Base-by-base conservation (phyloP, 345 rosid species). In the Eucalyptus erythrocorys region DNA sequence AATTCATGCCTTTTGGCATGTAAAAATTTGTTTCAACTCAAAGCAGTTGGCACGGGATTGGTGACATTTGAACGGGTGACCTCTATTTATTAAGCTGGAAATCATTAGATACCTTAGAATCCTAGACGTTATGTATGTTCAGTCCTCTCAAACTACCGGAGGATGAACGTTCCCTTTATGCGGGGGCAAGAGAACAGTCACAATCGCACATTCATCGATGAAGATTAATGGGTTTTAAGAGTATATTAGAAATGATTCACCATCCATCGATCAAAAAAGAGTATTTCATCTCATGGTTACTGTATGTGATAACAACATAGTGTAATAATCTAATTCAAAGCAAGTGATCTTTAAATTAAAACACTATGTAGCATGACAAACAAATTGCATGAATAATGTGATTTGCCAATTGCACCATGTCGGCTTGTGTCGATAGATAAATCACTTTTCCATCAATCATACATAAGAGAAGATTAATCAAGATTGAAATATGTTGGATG, bases 201-300 rank as follows among this genome's bases (percentile, higher is more conserved):
- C 3, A 13, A 59, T 11, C 4, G 12, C 13, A 26, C 3, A 0
- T 10, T 5, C 6, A 3, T 19, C 3, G 1, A 26, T 26, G 14
- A 59, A 59, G 66, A 59, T 59, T 11, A 59, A 59, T 59, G 32
- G 14, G 7, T 61, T 27, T 61, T 6, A 12, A 27, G 32, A 27
- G 34, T 12, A 3, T 6, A 13, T 4, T 3, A 27, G 68, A 27
- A 27, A 61, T 4, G 4, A 27, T 61, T 12, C 32, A 30, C 32
- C 8, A 30, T 13, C 16, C 68, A 27, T 61, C 68, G 12, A 61
- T 13, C 66, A 61, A 4, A 14, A 61, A 59, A 59, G 13, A 4
- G 68, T 13, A 6, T 27, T 59, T 59, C 68, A 11, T 13, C 8
- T 6, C 0, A 14, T 1, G 1, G 8, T 27, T 59, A 59, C 15